phyloP scores from a whole-genome alignment of 768 basidiomycete species.

The Lactifluus subvellereus region DNA sequence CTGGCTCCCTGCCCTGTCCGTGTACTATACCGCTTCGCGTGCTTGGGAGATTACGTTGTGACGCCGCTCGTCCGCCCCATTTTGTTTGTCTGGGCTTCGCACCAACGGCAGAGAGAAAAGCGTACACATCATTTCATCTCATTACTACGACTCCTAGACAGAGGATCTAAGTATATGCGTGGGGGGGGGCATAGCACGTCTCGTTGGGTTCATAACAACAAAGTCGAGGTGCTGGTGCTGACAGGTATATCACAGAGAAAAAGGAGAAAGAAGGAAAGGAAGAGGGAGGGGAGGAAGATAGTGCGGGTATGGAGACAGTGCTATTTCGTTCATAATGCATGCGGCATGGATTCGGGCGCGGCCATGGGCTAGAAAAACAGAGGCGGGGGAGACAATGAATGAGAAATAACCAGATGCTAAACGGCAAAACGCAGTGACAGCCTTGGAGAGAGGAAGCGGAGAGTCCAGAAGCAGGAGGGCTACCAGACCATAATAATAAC shows the following conservation, averaged over 20 bases:
- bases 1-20: no score
- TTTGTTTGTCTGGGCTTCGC: not conserved
- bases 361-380: constrained; percentile 15
- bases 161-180: constrained; percentile 14
- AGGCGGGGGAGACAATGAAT: constrained; percentile 8
- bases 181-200: constrained; percentile 1
- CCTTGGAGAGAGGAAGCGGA: constrained; percentile 8
- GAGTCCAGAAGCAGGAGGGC: constrained; percentile 12
- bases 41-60: no score
- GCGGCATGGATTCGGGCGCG: constrained; percentile 16
- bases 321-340: constrained; percentile 16
- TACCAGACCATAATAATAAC: constrained; percentile 23
- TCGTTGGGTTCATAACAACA: constrained; percentile 11
- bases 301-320: constrained; percentile 19
- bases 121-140: constrained; percentile 7
- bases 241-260: constrained; percentile 10
- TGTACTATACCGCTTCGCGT: no score
- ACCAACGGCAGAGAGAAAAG: not conserved
- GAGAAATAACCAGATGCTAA: not conserved
- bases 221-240: not conserved
- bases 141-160: constrained; percentile 16
- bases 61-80: no score
- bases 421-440: not conserved
- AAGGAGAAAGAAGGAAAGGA: not conserved
- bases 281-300: not conserved